These are phyloP conservation scores for Teratosphaeria epicoccoides DNA, from an alignment of 2,329 filamentous ascomycete species.

Conservation along the genomic window DNA sequence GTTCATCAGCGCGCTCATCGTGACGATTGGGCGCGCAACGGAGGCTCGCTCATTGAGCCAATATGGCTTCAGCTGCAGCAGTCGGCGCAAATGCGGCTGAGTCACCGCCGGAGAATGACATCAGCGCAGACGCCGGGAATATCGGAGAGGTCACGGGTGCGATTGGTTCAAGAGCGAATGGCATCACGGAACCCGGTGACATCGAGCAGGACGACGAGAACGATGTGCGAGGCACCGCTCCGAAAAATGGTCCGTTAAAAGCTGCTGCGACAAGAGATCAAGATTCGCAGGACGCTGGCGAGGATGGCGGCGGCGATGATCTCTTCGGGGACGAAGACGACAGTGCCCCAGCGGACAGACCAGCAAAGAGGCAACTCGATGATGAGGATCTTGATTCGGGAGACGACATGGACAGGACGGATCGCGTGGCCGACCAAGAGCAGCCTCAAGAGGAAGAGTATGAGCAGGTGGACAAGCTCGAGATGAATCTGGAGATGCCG, in stretches of 20 bases:
- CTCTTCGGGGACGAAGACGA: slow-evolving; percentile 36
- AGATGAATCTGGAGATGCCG: slow-evolving; percentile 55
- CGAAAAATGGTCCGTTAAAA: slow-evolving; percentile 4
- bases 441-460: slow-evolving; percentile 35
- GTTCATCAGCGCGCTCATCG: too few species aligned
- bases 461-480: slow-evolving; percentile 33
- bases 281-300: slow-evolving; percentile 16
- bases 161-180: slow-evolving; percentile 19
- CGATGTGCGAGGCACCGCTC: slow-evolving; percentile 6
- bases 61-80: slow-evolving; percentile 29
- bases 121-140: slow-evolving; percentile 20
- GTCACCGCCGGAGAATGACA: slow-evolving; percentile 17
- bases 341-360: slow-evolving; percentile 10
- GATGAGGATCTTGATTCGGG: slow-evolving; percentile 55
- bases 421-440: slow-evolving; percentile 46
- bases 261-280: slow-evolving; percentile 3
- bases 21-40: not conserved
- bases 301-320: slow-evolving; percentile 31
- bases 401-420: slow-evolving; percentile 52
- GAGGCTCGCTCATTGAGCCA: not conserved
- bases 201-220: slow-evolving; percentile 16
- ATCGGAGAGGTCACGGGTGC: slow-evolving; percentile 20
- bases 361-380: slow-evolving; percentile 33
- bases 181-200: slow-evolving; percentile 8
- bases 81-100: slow-evolving; percentile 21